phyloP scores from a whole-genome alignment of 2,329 filamentous ascomycete species.

The Tolypocladium album region DNA sequence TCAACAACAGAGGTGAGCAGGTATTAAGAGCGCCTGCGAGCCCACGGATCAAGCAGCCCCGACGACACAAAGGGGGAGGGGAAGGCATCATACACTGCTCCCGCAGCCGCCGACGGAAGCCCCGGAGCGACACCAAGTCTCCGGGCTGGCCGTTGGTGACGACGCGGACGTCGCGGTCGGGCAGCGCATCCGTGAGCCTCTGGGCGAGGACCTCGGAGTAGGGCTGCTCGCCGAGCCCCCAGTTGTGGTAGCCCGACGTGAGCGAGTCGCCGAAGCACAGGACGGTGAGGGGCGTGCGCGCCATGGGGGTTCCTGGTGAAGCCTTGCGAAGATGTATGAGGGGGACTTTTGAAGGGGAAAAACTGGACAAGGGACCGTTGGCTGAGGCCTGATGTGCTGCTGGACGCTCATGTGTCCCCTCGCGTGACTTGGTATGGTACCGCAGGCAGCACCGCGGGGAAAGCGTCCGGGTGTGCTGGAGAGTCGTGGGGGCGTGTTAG shows the following conservation, averaged over 20 bases:
- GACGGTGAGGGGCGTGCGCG: constrained; percentile 33
- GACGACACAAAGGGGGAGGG: too few relatives aligned
- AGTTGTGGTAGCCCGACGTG: constrained; percentile 41
- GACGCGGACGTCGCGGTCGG: constrained; percentile 29
- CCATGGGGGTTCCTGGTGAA: constrained; percentile 7
- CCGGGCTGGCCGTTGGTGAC: constrained; percentile 40
- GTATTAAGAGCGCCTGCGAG: not conserved
- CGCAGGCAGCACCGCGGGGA: not conserved
- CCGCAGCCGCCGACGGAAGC: constrained; percentile 20
- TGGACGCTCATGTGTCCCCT: too few relatives aligned
- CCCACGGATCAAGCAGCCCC: not conserved
- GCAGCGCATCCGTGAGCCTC: constrained; percentile 34
- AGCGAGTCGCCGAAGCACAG: constrained; percentile 58
- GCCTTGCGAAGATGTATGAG: not conserved
- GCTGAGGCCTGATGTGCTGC: not conserved
- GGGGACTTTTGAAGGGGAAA: not conserved
- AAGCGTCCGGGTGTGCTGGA: not conserved
- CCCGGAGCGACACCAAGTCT: constrained; percentile 30
- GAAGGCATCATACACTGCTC: constrained; percentile 21
- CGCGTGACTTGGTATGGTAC: not conserved
- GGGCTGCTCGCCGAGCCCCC: constrained; percentile 34
- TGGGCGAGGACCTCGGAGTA: constrained; percentile 40
- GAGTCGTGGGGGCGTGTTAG: not conserved
- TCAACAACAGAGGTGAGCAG: not conserved
- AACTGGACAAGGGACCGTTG: not conserved